Evolutionary conservation across 305 asterid species (phyloP), one percentile per base, ranked within the genome.

Genomic region (Striga hermonthica): DNA sequence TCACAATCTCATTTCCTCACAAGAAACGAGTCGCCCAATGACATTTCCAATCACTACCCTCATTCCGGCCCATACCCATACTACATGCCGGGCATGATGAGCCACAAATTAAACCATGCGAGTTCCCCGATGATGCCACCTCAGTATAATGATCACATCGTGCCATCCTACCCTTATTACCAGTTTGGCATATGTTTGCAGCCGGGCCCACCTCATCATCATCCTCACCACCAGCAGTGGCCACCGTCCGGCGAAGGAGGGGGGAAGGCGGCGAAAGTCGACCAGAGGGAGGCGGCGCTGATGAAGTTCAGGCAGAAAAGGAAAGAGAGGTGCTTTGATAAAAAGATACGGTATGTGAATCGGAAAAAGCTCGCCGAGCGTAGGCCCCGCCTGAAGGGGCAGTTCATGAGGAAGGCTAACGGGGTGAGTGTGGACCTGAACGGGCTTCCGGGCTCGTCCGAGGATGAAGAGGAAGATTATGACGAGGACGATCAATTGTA

Each of bases 301-400:
- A 70, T 84, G 77, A 94, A 94, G 83, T 94, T 94, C 78, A 86
- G 95, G 73, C 95, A 86, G 79, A 94, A 90, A 74, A 82, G 97
- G 50, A 90, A 94, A 77, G 99, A 88, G 31, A 83, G 99, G 68
- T 94, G 99, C 67, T 94, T 88, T 74, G 95, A 90, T 83, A 90
- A 94, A 81, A 94, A 87, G 80, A 84, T 94, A 52, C 83, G 99
- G 86, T 94, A 94, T 67, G 95, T 81, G 49, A 94, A 90, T 58
- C 60, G 99, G 48, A 94, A 94, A 72, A 85, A 70, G 56, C 91
- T 93, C 38, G 99, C 99, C 14, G 97, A 93, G 31, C 83, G 95
- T 53, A 85, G 99, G 60, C 99, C 99, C 74, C 96, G 97, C 60
- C 69, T 90, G 64, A 80, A 83, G 75, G 99, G 99, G 65, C 99